phyloP scores from a whole-genome alignment of 169 alveolate genomes.

The Toxoplasma gondii region DNA sequence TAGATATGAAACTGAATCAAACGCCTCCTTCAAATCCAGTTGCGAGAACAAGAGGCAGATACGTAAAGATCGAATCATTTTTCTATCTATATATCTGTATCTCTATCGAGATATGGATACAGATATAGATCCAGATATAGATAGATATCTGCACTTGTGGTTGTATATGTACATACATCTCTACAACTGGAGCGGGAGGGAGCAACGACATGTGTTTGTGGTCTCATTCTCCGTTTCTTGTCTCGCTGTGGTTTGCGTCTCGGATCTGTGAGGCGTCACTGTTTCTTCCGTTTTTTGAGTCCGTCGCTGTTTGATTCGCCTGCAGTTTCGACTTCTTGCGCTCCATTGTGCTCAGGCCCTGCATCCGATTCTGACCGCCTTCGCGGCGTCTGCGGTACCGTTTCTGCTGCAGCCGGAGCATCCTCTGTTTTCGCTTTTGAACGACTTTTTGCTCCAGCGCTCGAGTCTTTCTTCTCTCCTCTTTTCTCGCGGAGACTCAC shows the following conservation, averaged over 20 bases:
- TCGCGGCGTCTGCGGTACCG: conserved; percentile 5
- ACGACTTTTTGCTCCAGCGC: background rate
- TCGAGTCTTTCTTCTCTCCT: background rate
- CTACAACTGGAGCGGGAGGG: too few species aligned
- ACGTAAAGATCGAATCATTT: too few species aligned
- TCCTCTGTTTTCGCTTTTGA: background rate
- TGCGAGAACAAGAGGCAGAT: too few species aligned
- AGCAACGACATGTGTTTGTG: background rate
- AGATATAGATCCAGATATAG: too few species aligned
- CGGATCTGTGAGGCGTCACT: background rate
- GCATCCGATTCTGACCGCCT: background rate
- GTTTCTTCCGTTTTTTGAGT: background rate
- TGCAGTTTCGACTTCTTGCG: background rate
- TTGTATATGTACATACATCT: too few species aligned
- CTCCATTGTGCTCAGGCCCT: background rate
- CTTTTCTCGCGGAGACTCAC: background rate
- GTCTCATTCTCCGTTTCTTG: background rate
- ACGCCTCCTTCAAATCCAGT: too few species aligned
- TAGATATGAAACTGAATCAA: too few species aligned
- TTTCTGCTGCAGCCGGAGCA: conserved; percentile 7
- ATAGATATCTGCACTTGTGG: background rate
- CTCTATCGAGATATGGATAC: too few species aligned
- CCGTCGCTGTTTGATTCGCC: too few species aligned
- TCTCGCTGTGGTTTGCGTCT: background rate
- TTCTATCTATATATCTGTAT: too few species aligned